These are phyloP conservation scores for Mediolabrus comicus DNA, from an alignment of 108 stramenopile genomes.

Conservation along the genomic window DNA sequence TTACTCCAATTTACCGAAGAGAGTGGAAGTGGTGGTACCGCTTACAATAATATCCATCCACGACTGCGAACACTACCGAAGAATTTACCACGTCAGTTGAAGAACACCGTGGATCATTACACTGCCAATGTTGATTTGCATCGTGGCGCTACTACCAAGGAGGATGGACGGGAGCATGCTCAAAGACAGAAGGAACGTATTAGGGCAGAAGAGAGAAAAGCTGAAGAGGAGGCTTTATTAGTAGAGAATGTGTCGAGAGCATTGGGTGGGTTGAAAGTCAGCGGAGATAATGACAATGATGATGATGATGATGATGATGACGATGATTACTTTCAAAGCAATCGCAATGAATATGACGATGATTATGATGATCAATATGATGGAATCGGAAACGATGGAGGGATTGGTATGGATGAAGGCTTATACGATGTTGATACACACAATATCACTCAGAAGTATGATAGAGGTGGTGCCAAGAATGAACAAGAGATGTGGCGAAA, in stretches of 20 bases:
- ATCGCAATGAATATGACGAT: conserved; percentile 71
- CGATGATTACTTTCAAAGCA: not conserved
- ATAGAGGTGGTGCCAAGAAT: conserved; percentile 28
- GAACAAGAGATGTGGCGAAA: conserved; percentile 49
- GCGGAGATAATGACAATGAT: not conserved
- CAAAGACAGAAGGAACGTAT: conserved; percentile 53
- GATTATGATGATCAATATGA: conserved; percentile 90
- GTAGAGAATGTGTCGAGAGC: conserved; percentile 39
- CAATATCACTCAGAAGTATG: conserved; percentile 52
- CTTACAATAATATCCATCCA: conserved; percentile 25
- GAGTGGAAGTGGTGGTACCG: not conserved
- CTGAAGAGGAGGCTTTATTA: conserved; percentile 61
- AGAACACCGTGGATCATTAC: conserved; percentile 27
- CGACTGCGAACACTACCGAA: conserved; percentile 26
- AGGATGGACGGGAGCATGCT: conserved; percentile 56
- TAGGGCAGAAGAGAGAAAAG: conserved; percentile 46
- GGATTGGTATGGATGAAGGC: conserved; percentile 49
- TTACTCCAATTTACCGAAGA: conserved; percentile 45
- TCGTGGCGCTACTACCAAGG: conserved; percentile 39
- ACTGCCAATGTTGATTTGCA: conserved; percentile 32
- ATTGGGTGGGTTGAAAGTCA: conserved; percentile 8
- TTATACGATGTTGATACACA: conserved; percentile 69
- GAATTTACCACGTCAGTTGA: conserved; percentile 43
- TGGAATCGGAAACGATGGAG: conserved; percentile 63
- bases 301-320: conserved; percentile 5